A percentile compares a stretch with the other conserved stretches of the same genome.
Conservation (phyloP, 2,329 filamentous ascomycete genomes). For the Phaeosphaeriaceae sp. region DNA sequence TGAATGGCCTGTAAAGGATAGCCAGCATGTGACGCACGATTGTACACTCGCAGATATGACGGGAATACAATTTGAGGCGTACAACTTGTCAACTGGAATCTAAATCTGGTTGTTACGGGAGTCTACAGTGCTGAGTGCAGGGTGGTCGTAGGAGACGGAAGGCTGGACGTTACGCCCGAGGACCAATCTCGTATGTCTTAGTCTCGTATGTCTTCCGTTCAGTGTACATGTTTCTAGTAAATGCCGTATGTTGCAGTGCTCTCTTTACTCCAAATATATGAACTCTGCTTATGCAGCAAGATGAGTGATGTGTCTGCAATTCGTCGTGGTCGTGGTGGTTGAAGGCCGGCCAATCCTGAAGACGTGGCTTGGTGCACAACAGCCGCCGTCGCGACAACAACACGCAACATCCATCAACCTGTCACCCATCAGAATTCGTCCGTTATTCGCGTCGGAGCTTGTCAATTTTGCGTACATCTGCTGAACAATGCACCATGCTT, state of each 20-base stretch:
- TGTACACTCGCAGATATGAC: too few relatives aligned
- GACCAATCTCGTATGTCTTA: not conserved
- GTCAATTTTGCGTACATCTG: not conserved
- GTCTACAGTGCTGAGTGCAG: too few relatives aligned
- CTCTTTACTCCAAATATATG: too few relatives aligned
- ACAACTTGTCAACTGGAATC: too few relatives aligned
- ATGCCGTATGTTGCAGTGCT: too few relatives aligned
- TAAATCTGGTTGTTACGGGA: too few relatives aligned
- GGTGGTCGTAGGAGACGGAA: not conserved
- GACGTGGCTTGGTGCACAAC: not conserved
- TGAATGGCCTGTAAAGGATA: not conserved
- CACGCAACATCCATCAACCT: not conserved
- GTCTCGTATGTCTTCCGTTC: not conserved
- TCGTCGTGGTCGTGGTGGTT: not conserved
- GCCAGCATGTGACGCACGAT: too few relatives aligned
- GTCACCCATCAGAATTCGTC: not conserved
- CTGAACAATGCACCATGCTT: not conserved
- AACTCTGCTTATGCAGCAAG: not conserved
- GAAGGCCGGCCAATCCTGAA: not conserved
- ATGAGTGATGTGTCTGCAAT: not conserved
- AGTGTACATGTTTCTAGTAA: not conserved
- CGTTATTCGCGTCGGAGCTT: not conserved
- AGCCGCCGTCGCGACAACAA: not conserved
- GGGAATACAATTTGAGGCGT: too few relatives aligned
- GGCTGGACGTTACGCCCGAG: not conserved